Evolutionary conservation across 1,284 basidiomycete genomes (phyloP), one percentile per base, ranked within the genome.

Genomic region (Apiotrichum domesticum): DNA sequence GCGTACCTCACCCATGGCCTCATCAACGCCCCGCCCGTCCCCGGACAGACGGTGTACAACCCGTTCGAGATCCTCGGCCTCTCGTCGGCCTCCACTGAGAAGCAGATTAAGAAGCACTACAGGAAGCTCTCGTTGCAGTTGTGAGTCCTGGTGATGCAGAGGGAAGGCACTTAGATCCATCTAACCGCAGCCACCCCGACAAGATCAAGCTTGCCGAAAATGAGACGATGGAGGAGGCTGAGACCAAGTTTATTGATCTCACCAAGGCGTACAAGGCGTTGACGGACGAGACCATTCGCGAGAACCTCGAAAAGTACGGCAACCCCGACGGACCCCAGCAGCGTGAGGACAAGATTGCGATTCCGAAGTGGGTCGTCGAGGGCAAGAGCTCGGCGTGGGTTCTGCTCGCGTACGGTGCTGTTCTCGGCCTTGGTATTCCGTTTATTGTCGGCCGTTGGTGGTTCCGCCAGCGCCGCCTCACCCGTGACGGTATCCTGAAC

Each of bases 211-310:
- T 90, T 7, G 82, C 83, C 0, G 83, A 80, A 1, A 93, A 97
- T 69, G 82, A 94, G 69, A 98, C 95, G 0, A 82, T 88, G 56
- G 95, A 97, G 67, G 82, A 85, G n/a, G 91, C 90, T 39, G 89
- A 91, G 66, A 81, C 85, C 51, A 85, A 87, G 63, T 99, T 95
- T 74, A 90, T 98, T 42, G 85, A 91, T 48, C 80, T 99, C 46
- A 98, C 96, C 32, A 99, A 98, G 76, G 96, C 96, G 0, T 99
- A 99, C 80, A 99, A 99, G 81, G 77, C 95, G 84, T 79, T 98
- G 44, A 98, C 95, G 0, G 94, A 99, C 76, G 91, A 93, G 68
- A 87, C 84, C 2, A 94, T 91, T 57, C 88, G 93, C 49, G 85
- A 89, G 70, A 99, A 99, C 76, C 87, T 87, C 77, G 86, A 89